Base-by-base conservation (phyloP, 495 filamentous ascomycete genomes). In the Penicillium nucicola region DNA sequence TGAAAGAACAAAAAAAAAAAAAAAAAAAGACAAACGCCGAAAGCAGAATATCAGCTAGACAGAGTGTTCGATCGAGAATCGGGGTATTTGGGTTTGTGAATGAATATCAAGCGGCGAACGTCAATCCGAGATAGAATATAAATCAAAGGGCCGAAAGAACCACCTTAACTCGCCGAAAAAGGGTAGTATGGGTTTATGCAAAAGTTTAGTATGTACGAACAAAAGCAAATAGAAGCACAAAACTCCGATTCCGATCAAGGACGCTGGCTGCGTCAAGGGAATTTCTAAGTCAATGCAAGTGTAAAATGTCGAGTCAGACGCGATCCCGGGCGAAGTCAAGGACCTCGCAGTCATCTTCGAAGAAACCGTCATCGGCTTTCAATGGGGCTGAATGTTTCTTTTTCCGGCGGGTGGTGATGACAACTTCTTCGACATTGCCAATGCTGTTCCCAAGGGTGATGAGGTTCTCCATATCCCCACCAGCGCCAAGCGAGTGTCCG, bases 341-440 rank as follows among this genome's bases (percentile, higher is more conserved):
- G 48, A 96, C 87, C 60, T 95, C 91, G 60, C 88, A 92, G 64
- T 93, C 91, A 61, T 96, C 90, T 66, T 96, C 91, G 58, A 96
- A 96, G 67, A 96, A 93, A 3, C 89, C 90, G 32, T 92, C 87
- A 28, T 85, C 87, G 13, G 83, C 80, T 19, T 77, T 78, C 52
- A 53, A 69, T 45, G 62, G 55, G 41, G 59, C 50, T 11, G 59
- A 55, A 63, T 62, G 64, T 68, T 60, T 60, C 77, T 85, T 70
- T 79, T 87, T 70, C 70, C 86, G 72, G 35, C 89, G 74, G 2
- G 88, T 92, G 9, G 88, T 92, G 18, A 91, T 82, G 31, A 92
- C 82, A 23, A 95, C 84, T 67, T 90, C 85, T 65, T 88, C 85
- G 38, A 83, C 77, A 44, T 87, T 84, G 25, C 84, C 84, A n/a